Evolutionary conservation across 352 stramenopile genomes (phyloP), one percentile per base, ranked within the genome.

Genomic region (Globisporangium uncinulatum): DNA sequence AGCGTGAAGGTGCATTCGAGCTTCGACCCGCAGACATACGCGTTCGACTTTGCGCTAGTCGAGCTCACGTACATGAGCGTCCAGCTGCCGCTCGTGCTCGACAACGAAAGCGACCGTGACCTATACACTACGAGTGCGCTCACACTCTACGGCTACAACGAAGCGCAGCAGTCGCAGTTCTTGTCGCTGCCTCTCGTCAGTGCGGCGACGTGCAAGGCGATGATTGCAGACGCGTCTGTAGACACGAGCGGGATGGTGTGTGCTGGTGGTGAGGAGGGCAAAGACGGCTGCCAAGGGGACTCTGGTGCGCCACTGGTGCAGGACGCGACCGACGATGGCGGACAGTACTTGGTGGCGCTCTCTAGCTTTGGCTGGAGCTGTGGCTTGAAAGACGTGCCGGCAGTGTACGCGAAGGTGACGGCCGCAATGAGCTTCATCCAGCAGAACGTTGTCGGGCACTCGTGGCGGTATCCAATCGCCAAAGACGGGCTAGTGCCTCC

Each of bases 11-110:
- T 71, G 10, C 71, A 81, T 32, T 63, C 66, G 6, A 48, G 45
- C 2, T 76, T 67, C 41, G 46, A 70, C 4, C 31, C 56, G n/a
- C 44, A 43, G 3, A 63, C 59, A 10, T 63, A 65, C 36, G 9
- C 17, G 6, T 59, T 76, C 29, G 69, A 81, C 51, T 74, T 67
- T 62, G 69, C 63, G 19, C 46, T 81, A 11, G 47, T 81, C 6
- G 59, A 76, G 48, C 69, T 81, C 21, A 51, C 67, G 59, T 73
- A 67, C 59, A 71, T 71, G n/a, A 74, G 64, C 44, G 61, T 76
- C 24, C 69, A 77, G 44, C 2, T 41, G 11, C 69, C 69, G 20
- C 68, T 77, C 21, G 32, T 52, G 13, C 60, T 77, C 4, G 68
- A 71, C 48, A 59, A 61, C 19, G 57, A 54, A 14, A 20, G 7